A percentile compares a stretch with the other conserved stretches of the same genome.
phyloP scores from a whole-genome alignment of 306 rosid genomes.

The Pterocarpus santalinus region DNA sequence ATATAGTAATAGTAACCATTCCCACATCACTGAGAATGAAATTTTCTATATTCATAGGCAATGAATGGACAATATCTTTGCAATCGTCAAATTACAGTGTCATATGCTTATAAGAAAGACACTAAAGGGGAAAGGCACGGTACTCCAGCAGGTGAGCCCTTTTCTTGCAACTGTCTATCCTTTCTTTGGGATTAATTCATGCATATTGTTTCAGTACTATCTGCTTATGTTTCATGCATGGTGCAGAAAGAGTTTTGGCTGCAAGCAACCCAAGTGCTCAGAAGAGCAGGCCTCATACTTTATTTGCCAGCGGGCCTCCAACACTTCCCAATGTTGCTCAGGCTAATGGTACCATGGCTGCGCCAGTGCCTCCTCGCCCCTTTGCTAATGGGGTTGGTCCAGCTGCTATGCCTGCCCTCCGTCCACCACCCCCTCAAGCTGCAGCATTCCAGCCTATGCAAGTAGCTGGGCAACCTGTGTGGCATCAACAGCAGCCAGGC shows the following conservation, averaged over 20 bases:
- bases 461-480: slow-evolving; percentile 64
- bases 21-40: slow-evolving; percentile 8
- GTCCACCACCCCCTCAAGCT: slow-evolving; percentile 88
- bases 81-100: slow-evolving; percentile 97
- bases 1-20: background rate
- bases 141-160: slow-evolving; percentile 88
- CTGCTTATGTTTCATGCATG: slow-evolving; percentile 29
- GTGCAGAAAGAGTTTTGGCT: slow-evolving; percentile 96
- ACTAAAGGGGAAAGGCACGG: slow-evolving; percentile 99
- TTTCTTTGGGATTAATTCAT: slow-evolving; percentile 13
- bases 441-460: slow-evolving; percentile 75
- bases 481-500: slow-evolving; percentile 88
- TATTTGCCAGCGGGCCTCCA: slow-evolving; percentile 97
- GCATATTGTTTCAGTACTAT: slow-evolving; percentile 5
- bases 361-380: slow-evolving; percentile 85
- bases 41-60: slow-evolving; percentile 61
- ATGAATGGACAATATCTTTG: slow-evolving; percentile 99
- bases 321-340: slow-evolving; percentile 72
- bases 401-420: slow-evolving; percentile 64
- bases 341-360: slow-evolving; percentile 63
- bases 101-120: slow-evolving; percentile 98
- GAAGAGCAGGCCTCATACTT: slow-evolving; percentile 94
- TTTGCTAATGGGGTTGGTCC: slow-evolving; percentile 79
- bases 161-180: slow-evolving; percentile 17
- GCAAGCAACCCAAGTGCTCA: slow-evolving; percentile 87